Percentiles rank a stretch among this genome's conserved stretches.
Conservation (phyloP, 2,329 filamentous ascomycete species). For the Fusarium anguioides region DNA sequence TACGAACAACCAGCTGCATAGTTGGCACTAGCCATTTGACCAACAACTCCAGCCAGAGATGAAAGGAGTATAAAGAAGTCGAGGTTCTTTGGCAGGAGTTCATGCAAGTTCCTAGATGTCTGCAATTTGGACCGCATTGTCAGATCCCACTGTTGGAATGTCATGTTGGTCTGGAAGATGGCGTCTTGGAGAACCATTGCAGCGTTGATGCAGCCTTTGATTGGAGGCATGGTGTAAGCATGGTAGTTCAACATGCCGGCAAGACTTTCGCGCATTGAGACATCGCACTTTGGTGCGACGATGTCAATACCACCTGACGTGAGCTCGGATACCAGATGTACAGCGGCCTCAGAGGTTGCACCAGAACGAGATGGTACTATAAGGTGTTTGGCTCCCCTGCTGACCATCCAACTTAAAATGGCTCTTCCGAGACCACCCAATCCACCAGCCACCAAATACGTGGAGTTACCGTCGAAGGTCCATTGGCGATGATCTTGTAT, state of each 20-base stretch:
- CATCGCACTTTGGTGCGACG: background rate
- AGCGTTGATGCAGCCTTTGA: conserved; percentile 27
- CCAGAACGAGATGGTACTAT: conserved; percentile 48
- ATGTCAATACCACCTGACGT: background rate
- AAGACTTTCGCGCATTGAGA: background rate
- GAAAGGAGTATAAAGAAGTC: background rate
- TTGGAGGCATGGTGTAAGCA: conserved; percentile 37
- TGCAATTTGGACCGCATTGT: conserved; percentile 47
- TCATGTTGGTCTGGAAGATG: conserved; percentile 49
- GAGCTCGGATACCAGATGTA: conserved; percentile 20
- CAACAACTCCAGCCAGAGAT: conserved; percentile 46
- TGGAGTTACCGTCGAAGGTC: background rate
- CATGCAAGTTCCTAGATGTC: conserved; percentile 43
- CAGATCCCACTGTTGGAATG: conserved; percentile 45
- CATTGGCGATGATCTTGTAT: background rate
- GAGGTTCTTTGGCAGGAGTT: background rate
- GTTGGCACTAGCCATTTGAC: conserved; percentile 51
- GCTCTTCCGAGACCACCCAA: conserved; percentile 38
- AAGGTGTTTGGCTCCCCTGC: conserved; percentile 43
- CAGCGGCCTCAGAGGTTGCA: conserved; percentile 30
- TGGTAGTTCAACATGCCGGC: conserved; percentile 9
- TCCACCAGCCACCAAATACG: conserved; percentile 39
- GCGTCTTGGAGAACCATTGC: conserved; percentile 18
- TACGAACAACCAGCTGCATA: conserved; percentile 51
- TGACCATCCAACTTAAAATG: conserved; percentile 34